phyloP scores from a whole-genome alignment of 2,329 filamentous ascomycete genomes.

The Fusarium sororula region DNA sequence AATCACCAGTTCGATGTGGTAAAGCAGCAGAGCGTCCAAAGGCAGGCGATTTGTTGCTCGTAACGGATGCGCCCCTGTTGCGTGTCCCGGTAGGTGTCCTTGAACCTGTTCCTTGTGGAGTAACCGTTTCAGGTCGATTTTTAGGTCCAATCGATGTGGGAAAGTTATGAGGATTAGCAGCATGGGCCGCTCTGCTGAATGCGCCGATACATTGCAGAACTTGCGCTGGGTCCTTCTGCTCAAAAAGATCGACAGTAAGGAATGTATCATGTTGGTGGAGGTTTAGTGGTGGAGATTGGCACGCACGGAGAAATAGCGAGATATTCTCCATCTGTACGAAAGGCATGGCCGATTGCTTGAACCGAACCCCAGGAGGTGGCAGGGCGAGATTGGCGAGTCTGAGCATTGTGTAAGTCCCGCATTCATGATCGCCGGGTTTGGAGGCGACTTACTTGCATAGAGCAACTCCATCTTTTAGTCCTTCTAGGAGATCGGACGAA shows the following conservation, averaged over 20 bases:
- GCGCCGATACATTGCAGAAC: conserved; percentile 91
- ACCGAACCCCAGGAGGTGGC: conserved; percentile 82
- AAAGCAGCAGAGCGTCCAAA: conserved; percentile 53
- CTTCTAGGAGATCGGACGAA: conserved; percentile 80
- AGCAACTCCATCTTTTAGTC: conserved; percentile 88
- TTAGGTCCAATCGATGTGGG: conserved; percentile 80
- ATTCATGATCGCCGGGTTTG: conserved; percentile 5
- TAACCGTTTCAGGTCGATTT: conserved; percentile 65
- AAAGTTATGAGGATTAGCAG: conserved; percentile 77
- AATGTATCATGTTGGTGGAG: conserved; percentile 95
- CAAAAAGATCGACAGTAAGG: conserved; percentile 95
- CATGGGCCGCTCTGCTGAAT: conserved; percentile 87
- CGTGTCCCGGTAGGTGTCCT: conserved; percentile 58
- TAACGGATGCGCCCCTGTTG: conserved; percentile 61
- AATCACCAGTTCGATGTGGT: conserved; percentile 63
- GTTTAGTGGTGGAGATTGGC: conserved; percentile 84
- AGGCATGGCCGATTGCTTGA: conserved; percentile 92
- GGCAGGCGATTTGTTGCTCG: conserved; percentile 66
- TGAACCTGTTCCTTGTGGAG: conserved; percentile 71
- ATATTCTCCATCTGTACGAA: conserved; percentile 99
- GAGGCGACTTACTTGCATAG: conserved; percentile 80
- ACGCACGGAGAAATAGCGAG: conserved; percentile 90
- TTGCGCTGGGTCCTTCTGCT: conserved; percentile 94
- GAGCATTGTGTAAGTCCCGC: conserved; percentile 21
- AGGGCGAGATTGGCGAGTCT: conserved; percentile 85